A percentile compares a stretch with the other conserved stretches of the same genome.
Conservation (phyloP, 2,329 filamentous ascomycete species). For the Pseudocercospora fuligena region DNA sequence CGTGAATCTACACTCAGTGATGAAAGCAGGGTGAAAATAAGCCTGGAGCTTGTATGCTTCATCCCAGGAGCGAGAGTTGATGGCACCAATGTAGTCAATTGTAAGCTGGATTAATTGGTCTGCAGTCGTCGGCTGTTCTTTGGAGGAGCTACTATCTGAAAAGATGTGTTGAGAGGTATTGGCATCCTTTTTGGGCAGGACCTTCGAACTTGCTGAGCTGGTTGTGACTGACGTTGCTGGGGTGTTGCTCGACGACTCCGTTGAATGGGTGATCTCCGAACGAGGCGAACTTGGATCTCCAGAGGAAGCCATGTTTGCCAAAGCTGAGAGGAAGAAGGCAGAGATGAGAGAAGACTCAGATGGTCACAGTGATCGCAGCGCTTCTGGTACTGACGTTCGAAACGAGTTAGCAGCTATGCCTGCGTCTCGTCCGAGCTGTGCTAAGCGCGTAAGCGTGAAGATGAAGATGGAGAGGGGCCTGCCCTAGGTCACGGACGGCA, state of each 20-base stretch:
- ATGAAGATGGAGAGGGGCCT: too few species aligned
- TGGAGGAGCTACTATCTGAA: not conserved
- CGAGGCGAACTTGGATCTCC: not conserved
- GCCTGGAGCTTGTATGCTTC: not conserved
- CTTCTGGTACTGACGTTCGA: too few species aligned
- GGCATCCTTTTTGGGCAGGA: not conserved
- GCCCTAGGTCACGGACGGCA: too few species aligned
- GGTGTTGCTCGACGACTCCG: not conserved
- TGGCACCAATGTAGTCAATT: not conserved
- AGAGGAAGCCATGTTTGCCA: not conserved
- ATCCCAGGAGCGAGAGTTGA: slow-evolving; percentile 1
- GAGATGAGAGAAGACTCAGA: not conserved
- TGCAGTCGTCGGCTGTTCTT: not conserved
- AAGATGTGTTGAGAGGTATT: not conserved
- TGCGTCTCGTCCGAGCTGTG: too few species aligned
- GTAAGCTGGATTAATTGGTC: slow-evolving; percentile 3
- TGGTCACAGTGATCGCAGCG: too few species aligned
- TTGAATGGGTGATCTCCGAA: not conserved
- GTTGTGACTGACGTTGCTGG: not conserved
- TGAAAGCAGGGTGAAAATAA: slow-evolving; percentile 30
- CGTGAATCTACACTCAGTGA: slow-evolving; percentile 16
- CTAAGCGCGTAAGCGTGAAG: too few species aligned
- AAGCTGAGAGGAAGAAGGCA: not conserved
- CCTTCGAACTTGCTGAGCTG: not conserved
- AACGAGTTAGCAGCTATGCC: too few species aligned